A percentile compares a stretch with the other conserved stretches of the same genome.
These are phyloP conservation scores for Wilcoxina mikolae DNA, from an alignment of 495 filamentous ascomycete species.

Conservation along the genomic window DNA sequence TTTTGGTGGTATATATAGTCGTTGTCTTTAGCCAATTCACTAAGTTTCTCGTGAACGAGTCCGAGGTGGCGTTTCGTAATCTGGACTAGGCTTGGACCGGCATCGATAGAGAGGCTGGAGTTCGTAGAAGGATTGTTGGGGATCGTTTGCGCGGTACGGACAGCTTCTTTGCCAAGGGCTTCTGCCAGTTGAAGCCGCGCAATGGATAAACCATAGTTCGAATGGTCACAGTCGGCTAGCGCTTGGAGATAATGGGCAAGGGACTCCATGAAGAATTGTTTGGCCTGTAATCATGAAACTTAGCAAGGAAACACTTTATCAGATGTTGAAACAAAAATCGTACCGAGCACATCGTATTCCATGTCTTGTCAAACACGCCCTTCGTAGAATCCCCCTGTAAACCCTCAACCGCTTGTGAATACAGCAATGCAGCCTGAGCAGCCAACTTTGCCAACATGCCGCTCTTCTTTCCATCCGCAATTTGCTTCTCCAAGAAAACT, in stretches of 20 bases:
- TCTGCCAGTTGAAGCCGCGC: conserved; percentile 73
- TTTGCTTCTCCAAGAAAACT: conserved; percentile 92
- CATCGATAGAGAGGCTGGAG: conserved; percentile 71
- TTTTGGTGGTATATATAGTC: conserved; percentile 96
- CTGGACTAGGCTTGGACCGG: conserved; percentile 55
- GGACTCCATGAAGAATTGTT: conserved; percentile 70
- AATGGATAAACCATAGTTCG: conserved; percentile 75
- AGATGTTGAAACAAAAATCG: neutral
- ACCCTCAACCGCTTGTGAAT: conserved; percentile 72
- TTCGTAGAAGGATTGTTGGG: conserved; percentile 62
- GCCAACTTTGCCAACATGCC: conserved; percentile 85
- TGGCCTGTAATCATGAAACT: conserved; percentile 39
- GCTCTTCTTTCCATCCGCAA: conserved; percentile 81
- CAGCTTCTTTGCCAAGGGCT: conserved; percentile 54
- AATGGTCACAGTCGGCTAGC: conserved; percentile 73
- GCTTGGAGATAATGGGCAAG: conserved; percentile 91
- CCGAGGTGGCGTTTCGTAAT: conserved; percentile 68
- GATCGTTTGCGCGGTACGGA: conserved; percentile 61
- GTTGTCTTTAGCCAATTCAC: conserved; percentile 73
- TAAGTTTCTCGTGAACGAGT: conserved; percentile 64
- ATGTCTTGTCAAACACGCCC: conserved; percentile 90
- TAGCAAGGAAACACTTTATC: neutral
- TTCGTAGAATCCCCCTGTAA: conserved; percentile 85
- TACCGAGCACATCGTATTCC: conserved; percentile 32
- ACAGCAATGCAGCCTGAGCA: conserved; percentile 76